These are phyloP conservation scores for Gossypium davidsonii DNA, from an alignment of 441 rosid species.

Conservation along the genomic window DNA sequence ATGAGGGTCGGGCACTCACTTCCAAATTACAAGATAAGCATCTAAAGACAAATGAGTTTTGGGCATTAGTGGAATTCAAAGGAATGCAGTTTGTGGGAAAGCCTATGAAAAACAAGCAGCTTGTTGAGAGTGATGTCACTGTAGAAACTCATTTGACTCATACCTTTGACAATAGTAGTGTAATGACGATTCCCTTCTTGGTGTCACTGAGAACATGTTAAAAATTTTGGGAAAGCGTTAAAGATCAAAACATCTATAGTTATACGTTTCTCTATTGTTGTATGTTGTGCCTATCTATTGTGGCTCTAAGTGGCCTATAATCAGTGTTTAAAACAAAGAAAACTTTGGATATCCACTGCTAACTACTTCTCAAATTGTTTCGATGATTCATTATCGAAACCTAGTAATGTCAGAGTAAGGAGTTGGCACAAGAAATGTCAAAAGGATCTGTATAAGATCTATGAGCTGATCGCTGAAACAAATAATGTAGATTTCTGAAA, in stretches of 20 bases:
- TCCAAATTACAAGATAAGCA: constrained; percentile 96
- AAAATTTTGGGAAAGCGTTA: constrained; percentile 78
- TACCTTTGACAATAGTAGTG: constrained; percentile 44
- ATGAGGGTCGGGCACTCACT: constrained; percentile 97
- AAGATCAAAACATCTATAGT: constrained; percentile 38
- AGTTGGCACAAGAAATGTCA: too few species aligned
- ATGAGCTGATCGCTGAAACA: neutral
- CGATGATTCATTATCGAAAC: neutral
- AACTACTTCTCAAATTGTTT: neutral
- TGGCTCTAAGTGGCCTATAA: neutral
- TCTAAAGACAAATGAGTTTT: constrained; percentile 81
- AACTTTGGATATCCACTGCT: neutral
- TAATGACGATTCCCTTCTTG: constrained; percentile 44
- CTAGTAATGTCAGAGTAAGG: neutral
- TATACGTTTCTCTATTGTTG: neutral
- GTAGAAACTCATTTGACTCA: constrained; percentile 82
- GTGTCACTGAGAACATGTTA: constrained; percentile 91
- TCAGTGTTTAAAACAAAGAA: neutral
- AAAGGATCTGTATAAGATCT: neutral
- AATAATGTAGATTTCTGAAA: neutral
- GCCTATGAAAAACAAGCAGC: constrained; percentile 84
- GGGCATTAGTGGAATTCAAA: constrained; percentile 90
- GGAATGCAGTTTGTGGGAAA: constrained; percentile 97
- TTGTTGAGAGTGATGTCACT: constrained; percentile 92
- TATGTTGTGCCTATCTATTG: neutral